Evolutionary conservation across 2,329 filamentous ascomycete genomes (phyloP).

Genomic region (Myriosclerotinia scirpicola): DNA sequence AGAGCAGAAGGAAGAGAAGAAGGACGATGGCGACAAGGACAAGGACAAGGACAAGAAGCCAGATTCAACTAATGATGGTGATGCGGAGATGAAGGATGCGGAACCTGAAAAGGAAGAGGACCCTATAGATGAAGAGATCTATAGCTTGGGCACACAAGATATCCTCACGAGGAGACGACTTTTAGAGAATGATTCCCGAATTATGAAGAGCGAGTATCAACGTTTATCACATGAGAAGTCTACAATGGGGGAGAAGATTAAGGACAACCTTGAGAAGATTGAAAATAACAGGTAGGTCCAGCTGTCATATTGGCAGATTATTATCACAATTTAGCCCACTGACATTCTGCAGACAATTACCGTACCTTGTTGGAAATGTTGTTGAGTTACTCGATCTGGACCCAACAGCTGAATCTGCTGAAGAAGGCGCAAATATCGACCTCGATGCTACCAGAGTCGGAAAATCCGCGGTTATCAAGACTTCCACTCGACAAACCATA

Average conservation of each 20-base stretch:
- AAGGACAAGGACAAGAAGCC: slow-evolving; percentile 56
- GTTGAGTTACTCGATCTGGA: slow-evolving; percentile 97
- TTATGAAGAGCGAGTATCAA: slow-evolving; percentile 97
- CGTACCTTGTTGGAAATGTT: slow-evolving; percentile 97
- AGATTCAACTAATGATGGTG: slow-evolving; percentile 57
- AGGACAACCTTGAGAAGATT: slow-evolving; percentile 98
- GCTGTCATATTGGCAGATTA: slow-evolving; percentile 1
- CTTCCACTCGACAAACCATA: slow-evolving; percentile 96
- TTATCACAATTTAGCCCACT: slow-evolving; percentile 21
- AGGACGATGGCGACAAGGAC: slow-evolving; percentile 56
- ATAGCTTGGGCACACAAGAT: slow-evolving; percentile 90
- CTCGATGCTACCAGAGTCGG: slow-evolving; percentile 94
- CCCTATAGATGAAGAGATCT: slow-evolving; percentile 88
- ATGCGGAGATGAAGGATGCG: slow-evolving; percentile 90
- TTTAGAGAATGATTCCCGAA: slow-evolving; percentile 94
- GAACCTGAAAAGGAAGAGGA: slow-evolving; percentile 73
- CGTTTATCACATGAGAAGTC: slow-evolving; percentile 93
- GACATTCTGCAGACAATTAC: slow-evolving; percentile 70
- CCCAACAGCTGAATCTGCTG: slow-evolving; percentile 90
- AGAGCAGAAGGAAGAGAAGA: slow-evolving; percentile 63
- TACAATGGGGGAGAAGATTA: slow-evolving; percentile 97
- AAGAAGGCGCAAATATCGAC: slow-evolving; percentile 98
- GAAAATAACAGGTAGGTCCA: slow-evolving; percentile 85
- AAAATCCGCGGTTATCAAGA: slow-evolving; percentile 99
- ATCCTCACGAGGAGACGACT: slow-evolving; percentile 87